Evolutionary conservation across 2,329 filamentous ascomycete genomes (phyloP).

Genomic region (Aspergillus pseudoviridinutans): DNA sequence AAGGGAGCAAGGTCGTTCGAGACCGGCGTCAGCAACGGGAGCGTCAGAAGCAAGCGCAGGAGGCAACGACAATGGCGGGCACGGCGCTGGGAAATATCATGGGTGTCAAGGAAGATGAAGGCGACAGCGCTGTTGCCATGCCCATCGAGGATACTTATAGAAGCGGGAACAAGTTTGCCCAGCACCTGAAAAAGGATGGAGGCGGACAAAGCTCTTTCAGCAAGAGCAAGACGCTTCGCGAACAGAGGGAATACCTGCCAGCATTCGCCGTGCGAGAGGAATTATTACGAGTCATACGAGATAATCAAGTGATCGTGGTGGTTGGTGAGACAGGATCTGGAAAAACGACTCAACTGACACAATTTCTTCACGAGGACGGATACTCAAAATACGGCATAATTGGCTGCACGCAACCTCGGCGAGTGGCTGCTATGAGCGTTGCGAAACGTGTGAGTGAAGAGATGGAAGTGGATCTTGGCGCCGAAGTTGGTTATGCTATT

Average conservation of each 20-base stretch:
- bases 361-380: conserved; percentile 93
- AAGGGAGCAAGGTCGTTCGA: conserved; percentile 88
- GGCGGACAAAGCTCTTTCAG: conserved; percentile 85
- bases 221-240: conserved; percentile 80
- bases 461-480: conserved; percentile 90
- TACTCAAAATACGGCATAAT: conserved; percentile 87
- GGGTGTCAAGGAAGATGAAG: conserved; percentile 87
- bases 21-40: conserved; percentile 90
- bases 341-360: conserved; percentile 95
- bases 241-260: conserved; percentile 89
- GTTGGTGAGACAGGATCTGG: conserved; percentile 96
- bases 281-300: conserved; percentile 81
- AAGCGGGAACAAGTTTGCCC: conserved; percentile 73
- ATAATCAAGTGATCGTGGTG: conserved; percentile 96
- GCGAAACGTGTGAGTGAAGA: conserved; percentile 97
- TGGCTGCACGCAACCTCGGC: conserved; percentile 90
- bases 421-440: conserved; percentile 98
- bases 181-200: conserved; percentile 83
- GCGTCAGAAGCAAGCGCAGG: conserved; percentile 87
- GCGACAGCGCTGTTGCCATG: conserved; percentile 77
- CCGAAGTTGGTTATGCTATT: conserved; percentile 90
- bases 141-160: conserved; percentile 68
- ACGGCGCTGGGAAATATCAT: conserved; percentile 92
- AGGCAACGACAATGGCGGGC: conserved; percentile 88
- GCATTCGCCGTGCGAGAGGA: conserved; percentile 97